Evolutionary conservation across 176 grass and related monocot species (phyloP).

Genomic region (Avena sativa): DNA sequence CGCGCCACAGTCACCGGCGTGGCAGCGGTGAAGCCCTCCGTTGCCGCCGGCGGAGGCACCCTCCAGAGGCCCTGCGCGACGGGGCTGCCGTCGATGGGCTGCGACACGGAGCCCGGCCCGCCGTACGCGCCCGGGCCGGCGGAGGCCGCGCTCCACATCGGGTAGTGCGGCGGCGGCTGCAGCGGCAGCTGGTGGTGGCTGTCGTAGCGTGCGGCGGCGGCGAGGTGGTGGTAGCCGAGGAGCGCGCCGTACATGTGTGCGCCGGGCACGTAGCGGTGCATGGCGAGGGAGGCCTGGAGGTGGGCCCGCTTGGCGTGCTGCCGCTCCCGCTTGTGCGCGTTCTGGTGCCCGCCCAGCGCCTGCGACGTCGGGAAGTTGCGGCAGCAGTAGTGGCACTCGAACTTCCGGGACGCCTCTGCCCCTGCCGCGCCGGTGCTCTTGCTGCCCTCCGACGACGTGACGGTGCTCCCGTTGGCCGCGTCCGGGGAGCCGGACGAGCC

Average conservation of each 20-base stretch:
- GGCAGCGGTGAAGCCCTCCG: conserved; percentile 45
- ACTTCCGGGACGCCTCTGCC: conserved; percentile 61
- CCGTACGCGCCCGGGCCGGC: conserved; percentile 34
- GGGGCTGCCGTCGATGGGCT: conserved; percentile 79
- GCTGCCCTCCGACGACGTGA: conserved; percentile 44
- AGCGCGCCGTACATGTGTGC: conserved; percentile 68
- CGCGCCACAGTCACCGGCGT: conserved; percentile 25
- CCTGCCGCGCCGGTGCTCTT: neutral
- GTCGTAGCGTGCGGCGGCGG: conserved; percentile 31
- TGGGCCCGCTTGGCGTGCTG: conserved; percentile 95
- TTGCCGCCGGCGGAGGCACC: conserved; percentile 32
- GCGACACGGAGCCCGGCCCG: conserved; percentile 60
- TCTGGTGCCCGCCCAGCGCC: conserved; percentile 96
- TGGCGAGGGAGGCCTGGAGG: conserved; percentile 77
- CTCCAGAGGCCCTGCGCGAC: conserved; percentile 69
- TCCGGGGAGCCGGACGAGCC: conserved; percentile 22
- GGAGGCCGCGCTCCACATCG: conserved; percentile 51
- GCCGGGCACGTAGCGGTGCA: conserved; percentile 72
- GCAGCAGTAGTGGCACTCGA: conserved; percentile 99
- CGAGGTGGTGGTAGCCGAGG: conserved; percentile 69
- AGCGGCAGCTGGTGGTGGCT: neutral
- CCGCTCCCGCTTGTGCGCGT: conserved; percentile 99
- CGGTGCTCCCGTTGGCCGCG: conserved; percentile 40
- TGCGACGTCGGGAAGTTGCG: conserved; percentile 99
- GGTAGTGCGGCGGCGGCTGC: conserved; percentile 63